Evolutionary conservation across 75 land plant genomes (phyloP).

Genomic region (Picea glauca): DNA sequence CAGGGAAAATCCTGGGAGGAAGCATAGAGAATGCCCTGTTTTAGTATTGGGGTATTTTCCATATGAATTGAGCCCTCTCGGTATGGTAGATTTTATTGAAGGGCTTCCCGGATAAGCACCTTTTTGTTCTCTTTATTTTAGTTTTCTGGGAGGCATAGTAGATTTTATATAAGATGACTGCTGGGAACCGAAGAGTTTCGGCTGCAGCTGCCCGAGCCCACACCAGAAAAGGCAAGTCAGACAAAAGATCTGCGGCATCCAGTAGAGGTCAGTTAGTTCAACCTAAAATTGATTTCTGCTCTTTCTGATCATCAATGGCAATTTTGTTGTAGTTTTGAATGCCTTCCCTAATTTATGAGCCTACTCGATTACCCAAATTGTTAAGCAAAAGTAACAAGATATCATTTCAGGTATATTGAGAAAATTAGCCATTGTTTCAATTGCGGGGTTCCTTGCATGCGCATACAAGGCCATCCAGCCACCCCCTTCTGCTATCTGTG

Average conservation of each 20-base stretch:
- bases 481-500: no score
- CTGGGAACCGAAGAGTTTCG: slow-evolving; percentile 19
- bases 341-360: background rate
- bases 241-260: background rate
- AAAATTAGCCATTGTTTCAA: slow-evolving; percentile 5
- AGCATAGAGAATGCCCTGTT: background rate
- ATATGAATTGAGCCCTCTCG: background rate
- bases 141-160: background rate
- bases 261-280: background rate
- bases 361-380: background rate
- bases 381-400: slow-evolving; percentile 2
- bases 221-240: slow-evolving; percentile 17
- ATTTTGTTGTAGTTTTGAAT: slow-evolving; percentile 4
- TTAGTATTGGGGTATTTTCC: background rate
- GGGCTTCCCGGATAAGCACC: background rate
- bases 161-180: background rate
- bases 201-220: slow-evolving; percentile 34
- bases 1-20: background rate
- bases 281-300: background rate
- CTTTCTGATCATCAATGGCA: background rate
- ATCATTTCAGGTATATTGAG: slow-evolving; percentile 19
- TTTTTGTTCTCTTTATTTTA: no score
- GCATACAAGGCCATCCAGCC: no score
- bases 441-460: no score
- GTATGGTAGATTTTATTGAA: background rate